Conservation (phyloP, 345 rosid species). For the Salix caprea region DNA sequence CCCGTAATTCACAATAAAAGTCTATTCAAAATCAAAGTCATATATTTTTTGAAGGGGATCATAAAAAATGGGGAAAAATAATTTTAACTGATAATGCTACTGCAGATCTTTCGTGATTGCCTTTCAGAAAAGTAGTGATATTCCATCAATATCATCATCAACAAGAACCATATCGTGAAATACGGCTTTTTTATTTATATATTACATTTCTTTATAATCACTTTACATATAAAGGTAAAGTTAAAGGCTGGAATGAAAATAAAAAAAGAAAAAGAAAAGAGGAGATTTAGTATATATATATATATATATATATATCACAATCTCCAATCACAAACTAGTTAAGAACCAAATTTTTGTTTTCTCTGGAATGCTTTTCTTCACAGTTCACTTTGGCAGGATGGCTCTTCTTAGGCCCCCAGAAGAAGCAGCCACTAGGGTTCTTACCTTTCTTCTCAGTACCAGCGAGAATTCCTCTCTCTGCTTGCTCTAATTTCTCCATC, state of each 20-base stretch:
- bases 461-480: neutral
- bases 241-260: neutral
- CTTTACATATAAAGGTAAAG: neutral
- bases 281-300: neutral
- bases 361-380: neutral
- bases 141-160: neutral
- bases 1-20: too few relatives aligned
- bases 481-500: constrained; percentile 12
- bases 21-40: too few relatives aligned
- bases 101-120: neutral
- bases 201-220: neutral
- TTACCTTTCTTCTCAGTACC: neutral
- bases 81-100: too few relatives aligned
- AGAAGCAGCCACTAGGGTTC: constrained; percentile 6
- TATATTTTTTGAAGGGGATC: too few relatives aligned
- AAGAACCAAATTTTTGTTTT: too few relatives aligned
- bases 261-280: neutral
- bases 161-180: neutral
- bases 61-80: too few relatives aligned
- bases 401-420: neutral
- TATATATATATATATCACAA: neutral
- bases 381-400: constrained; percentile 8
- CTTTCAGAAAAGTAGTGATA: neutral
- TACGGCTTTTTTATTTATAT: too few relatives aligned
- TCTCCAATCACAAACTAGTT: neutral